Evolutionary conservation across 225 moss, liverwort and hornwort genomes (phyloP).

Genomic region (Polytrichum formosum): DNA sequence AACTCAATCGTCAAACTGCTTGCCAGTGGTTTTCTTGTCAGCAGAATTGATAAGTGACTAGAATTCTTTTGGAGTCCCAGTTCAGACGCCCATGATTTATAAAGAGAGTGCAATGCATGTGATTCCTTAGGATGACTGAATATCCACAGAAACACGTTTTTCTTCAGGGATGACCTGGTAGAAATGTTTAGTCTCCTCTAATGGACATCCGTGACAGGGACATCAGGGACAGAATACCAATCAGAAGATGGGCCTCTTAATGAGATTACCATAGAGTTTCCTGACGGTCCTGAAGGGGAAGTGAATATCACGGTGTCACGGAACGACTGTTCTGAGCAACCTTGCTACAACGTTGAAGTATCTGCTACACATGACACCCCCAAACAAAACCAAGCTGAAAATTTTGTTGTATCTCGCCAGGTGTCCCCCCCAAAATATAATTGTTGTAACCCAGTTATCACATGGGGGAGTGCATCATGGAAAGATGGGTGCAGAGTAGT

Average conservation of each 20-base stretch:
- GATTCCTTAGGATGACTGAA: too few species aligned
- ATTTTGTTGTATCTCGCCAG: too few species aligned
- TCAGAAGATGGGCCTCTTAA: conserved; percentile 17
- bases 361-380: conserved; percentile 18
- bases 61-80: too few species aligned
- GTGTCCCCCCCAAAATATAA: not conserved
- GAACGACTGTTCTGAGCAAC: conserved; percentile 10
- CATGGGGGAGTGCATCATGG: conserved; percentile 14
- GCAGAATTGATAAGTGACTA: too few species aligned
- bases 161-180: too few species aligned
- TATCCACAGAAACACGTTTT: too few species aligned
- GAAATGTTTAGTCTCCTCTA: not conserved
- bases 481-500: conserved; percentile 15
- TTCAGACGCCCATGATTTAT: too few species aligned
- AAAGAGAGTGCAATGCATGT: too few species aligned
- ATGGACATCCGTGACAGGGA: conserved; percentile 1
- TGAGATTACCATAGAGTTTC: conserved; percentile 44
- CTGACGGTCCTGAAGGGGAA: conserved; percentile 24
- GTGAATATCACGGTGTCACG: conserved; percentile 33
- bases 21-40: too few species aligned
- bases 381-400: conserved; percentile 15
- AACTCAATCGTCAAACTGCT: too few species aligned
- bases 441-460: conserved; percentile 9
- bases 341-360: conserved; percentile 37
- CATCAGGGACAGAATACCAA: conserved; percentile 24